Conservation (phyloP, 202 grass and related monocot genomes). For the Elaeis oleifera region DNA sequence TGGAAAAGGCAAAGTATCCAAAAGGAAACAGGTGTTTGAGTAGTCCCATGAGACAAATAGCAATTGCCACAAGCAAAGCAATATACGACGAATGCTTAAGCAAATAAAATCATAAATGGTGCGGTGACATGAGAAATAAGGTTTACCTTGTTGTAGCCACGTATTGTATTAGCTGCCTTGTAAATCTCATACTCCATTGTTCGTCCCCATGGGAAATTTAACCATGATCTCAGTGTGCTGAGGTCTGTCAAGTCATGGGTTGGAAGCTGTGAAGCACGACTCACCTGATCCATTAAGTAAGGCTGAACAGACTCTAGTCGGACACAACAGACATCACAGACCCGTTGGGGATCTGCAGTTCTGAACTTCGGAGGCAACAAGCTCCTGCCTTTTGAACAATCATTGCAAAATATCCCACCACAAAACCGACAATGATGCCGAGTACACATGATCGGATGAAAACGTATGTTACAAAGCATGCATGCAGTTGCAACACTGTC, state of each 20-base stretch:
- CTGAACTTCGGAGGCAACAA: constrained; percentile 80
- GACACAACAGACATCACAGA: constrained; percentile 86
- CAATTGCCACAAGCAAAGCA: too few relatives aligned
- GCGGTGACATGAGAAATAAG: neutral
- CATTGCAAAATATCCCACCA: constrained; percentile 67
- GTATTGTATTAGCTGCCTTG: constrained; percentile 77
- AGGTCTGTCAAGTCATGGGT: constrained; percentile 77
- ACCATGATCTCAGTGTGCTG: constrained; percentile 81
- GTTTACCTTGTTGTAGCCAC: constrained; percentile 68
- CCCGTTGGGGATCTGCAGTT: constrained; percentile 64
- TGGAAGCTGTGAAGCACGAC: constrained; percentile 58
- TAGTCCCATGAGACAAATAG: too few relatives aligned
- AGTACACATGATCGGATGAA: constrained; percentile 84
- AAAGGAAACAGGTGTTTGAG: too few relatives aligned
- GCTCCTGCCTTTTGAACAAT: constrained; percentile 79
- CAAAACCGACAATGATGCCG: constrained; percentile 91
- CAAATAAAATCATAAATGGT: too few relatives aligned
- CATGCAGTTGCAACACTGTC: constrained; percentile 69
- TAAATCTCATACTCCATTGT: constrained; percentile 97
- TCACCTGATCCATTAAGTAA: constrained; percentile 69
- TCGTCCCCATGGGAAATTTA: constrained; percentile 78
- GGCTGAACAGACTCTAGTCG: constrained; percentile 62
- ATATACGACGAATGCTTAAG: too few relatives aligned
- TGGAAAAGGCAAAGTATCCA: too few relatives aligned
- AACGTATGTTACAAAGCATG: constrained; percentile 64